Conservation (phyloP, 2,329 filamentous ascomycete species). For the Teratosphaeria nubilosa region DNA sequence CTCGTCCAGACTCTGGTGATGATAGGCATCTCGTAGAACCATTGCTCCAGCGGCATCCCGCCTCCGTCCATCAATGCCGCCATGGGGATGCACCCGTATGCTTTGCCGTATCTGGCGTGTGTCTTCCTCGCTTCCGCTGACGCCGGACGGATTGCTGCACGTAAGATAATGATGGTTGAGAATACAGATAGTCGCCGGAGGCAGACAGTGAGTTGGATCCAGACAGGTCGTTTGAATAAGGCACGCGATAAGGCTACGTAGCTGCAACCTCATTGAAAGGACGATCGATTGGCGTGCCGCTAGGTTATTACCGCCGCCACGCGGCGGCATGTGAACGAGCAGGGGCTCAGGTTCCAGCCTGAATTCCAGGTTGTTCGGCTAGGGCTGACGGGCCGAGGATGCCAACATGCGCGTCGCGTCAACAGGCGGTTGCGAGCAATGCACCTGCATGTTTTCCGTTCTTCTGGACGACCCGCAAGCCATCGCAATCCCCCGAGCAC, state of each 20-base stretch:
- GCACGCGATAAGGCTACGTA: neutral
- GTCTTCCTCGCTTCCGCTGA: neutral
- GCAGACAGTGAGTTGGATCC: neutral
- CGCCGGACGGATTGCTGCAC: neutral
- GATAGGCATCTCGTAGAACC: slow-evolving; percentile 98
- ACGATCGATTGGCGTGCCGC: neutral
- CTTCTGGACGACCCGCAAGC: neutral
- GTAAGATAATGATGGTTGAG: neutral
- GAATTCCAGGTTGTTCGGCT: neutral
- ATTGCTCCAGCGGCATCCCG: slow-evolving; percentile 74
- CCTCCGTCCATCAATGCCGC: slow-evolving; percentile 34
- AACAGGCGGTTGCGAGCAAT: neutral
- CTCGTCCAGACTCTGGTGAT: slow-evolving; percentile 97
- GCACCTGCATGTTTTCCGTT: neutral
- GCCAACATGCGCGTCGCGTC: slow-evolving; percentile 1
- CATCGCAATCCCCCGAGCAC: neutral
- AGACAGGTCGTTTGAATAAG: neutral
- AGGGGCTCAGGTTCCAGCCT: neutral
- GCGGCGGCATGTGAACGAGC: neutral
- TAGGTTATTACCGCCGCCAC: neutral
- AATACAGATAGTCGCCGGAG: neutral
- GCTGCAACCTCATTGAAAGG: neutral
- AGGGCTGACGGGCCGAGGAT: neutral
- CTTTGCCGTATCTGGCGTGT: slow-evolving; percentile 3
- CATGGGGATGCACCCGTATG: slow-evolving; percentile 24